Evolutionary conservation across 345 rosid genomes (phyloP), one percentile per base, ranked within the genome.

Genomic region (Erysimum cheiranthoides): DNA sequence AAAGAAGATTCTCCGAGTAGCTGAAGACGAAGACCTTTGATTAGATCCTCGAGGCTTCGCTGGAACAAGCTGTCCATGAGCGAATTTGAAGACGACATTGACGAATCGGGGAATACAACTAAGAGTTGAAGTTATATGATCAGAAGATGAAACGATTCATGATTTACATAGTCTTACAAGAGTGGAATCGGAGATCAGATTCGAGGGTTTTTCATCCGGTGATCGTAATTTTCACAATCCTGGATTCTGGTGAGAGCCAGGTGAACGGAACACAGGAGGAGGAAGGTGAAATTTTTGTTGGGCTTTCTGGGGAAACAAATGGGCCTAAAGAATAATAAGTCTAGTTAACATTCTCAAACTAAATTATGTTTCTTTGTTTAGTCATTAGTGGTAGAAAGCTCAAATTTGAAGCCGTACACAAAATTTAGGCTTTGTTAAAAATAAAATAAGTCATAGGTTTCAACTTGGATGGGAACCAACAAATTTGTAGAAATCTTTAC

Each of bases 51-150:
- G 51, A 92, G 84, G 62, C 81, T 85, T 36, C 99, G 93, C 71
- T 95, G 99, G 81, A 95, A 95, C 30, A 95, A 86, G 73, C 81
- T 75, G 62, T 90, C 98, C 90, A 92, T 90, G 8, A 95, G 82
- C n/a, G 98, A 89, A 68, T 84, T 68, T 0, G 88, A 81, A 40
- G 82, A 68, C 57, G 92, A 85, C 97, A 90, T 89, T 73, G 8
- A 38, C 18, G 61, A 63, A 54, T 34, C 27, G 0, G 32, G 59
- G 18, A 8, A 17, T 3, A 28, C 0, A 18, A 12, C 17, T 47
- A 18, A 46, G 21, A 45, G 35, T 35, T 27, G 75, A 18, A 60
- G 28, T 16, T 63, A 10, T 63, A 18, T 17, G 53, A 46, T 38
- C 14, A 21, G 61, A 36, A 63, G 5, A 59, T 64, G 46, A 52